Evolutionary conservation across 129 eudicot species (phyloP).

Genomic region (Mikania micrantha): DNA sequence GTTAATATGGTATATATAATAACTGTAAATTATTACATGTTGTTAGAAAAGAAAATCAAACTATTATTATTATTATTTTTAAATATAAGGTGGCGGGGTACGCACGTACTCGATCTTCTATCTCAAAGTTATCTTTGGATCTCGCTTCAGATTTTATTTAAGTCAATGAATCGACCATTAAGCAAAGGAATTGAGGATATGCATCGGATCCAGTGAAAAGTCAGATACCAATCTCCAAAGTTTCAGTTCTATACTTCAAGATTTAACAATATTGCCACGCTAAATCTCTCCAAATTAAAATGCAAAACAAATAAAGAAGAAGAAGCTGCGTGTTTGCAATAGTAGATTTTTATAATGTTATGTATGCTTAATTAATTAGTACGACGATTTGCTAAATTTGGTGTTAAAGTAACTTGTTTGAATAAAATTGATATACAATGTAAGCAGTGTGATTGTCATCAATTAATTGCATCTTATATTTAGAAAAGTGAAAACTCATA

Average conservation of each 20-base stretch:
- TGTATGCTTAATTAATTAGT: no score
- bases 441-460: no score
- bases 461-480: no score
- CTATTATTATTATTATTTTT: neutral
- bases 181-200: slow-evolving; percentile 17
- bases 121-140: slow-evolving; percentile 15
- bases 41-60: neutral
- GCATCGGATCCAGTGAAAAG: slow-evolving; percentile 21
- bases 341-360: no score
- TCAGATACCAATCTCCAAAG: neutral
- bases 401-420: no score
- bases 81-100: slow-evolving; percentile 20
- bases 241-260: neutral
- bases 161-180: slow-evolving; percentile 13
- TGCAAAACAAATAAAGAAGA: neutral
- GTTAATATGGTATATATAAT: neutral
- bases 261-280: neutral
- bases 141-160: neutral
- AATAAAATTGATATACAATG: no score
- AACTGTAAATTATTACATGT: neutral
- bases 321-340: neutral
- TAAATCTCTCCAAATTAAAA: neutral
- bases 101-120: slow-evolving; percentile 19
- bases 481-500: no score
- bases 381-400: no score